Evolutionary conservation across 352 stramenopile species (phyloP), one percentile per base, ranked within the genome.

Genomic region (Thalassiosira allenii): DNA sequence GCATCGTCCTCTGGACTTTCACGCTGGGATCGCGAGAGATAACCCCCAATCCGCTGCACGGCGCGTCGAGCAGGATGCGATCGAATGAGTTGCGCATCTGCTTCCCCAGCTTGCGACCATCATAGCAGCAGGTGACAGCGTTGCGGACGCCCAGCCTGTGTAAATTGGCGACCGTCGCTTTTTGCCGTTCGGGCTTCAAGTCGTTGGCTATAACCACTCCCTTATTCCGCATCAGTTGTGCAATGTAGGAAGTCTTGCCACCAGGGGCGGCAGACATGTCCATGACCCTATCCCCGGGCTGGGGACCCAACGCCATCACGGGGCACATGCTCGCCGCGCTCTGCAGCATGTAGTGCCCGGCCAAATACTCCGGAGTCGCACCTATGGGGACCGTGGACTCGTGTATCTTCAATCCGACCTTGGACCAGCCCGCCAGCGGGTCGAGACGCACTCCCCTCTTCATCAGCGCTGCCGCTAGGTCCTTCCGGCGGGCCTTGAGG

Each of bases 271-370:
- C 96, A 37, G 95, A 97, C 96, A 99, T 98, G 88, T 99, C 98
- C 40, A 99, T 83, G 61, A 99, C 93, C 20, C 96, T 93, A 91
- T 99, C 98, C 64, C 91, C 91, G n/a, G 98, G 96, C 90, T 99
- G 94, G 43, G 98, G 97, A 14, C 91, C 95, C 33, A 99, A 89
- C 17, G 98, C 97, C 91, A 99, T 97, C 9, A 99, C 97, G 2
- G 98, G 96, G 84, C 97, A 98, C 86, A 99, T 98, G 0, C 97
- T 99, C 29, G 97, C 98, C 3, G 98, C 97, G 70, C 96, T 98
- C 83, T 99, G 97, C 58, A 99, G 94, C 97, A 99, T 99, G 92
- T 99, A 99, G 89, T 99, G 97, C 12, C 98, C 98, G 0, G 97
- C 96, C 37, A 99, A 93, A 92, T 99, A 99, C 88, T 99, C 98